phyloP scores from a whole-genome alignment of 371 early-diverging fungal genomes.

The Mortierella sp. region DNA sequence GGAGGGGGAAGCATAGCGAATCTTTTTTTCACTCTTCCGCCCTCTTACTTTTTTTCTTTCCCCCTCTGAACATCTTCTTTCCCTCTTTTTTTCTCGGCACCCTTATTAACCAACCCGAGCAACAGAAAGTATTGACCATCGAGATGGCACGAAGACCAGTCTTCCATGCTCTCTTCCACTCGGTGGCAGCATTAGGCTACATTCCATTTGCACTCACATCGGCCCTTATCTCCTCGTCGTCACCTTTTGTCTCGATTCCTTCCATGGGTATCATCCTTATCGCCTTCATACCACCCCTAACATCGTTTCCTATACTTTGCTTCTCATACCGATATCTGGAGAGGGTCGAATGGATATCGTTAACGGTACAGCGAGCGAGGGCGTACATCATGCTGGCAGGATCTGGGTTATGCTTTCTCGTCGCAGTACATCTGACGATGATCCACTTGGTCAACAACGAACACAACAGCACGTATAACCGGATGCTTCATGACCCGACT shows the following conservation, averaged over 20 bases:
- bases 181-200: conserved; percentile 43
- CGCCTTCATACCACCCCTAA: conserved; percentile 38
- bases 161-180: conserved; percentile 39
- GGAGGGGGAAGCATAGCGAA: too few species aligned
- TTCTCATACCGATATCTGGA: conserved; percentile 44
- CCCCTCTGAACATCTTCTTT: not conserved
- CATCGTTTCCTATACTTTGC: conserved; percentile 35
- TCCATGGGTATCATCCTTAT: conserved; percentile 34
- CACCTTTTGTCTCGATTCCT: conserved; percentile 24
- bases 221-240: conserved; percentile 29
- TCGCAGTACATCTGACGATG: conserved; percentile 37
- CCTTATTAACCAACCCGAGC: not conserved
- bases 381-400: conserved; percentile 45
- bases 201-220: conserved; percentile 48
- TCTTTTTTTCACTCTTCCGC: conserved; percentile 4
- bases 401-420: conserved; percentile 33
- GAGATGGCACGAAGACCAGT: conserved; percentile 28
- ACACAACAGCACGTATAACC: conserved; percentile 25
- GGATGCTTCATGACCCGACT: too few species aligned
- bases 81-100: not conserved
- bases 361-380: conserved; percentile 39
- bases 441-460: conserved; percentile 18
- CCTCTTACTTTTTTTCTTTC: not conserved
- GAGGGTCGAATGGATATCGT: conserved; percentile 28
- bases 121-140: too few species aligned